Base-by-base conservation (phyloP, 1,139 yeast genomes). In the Suhomyces bolitotheri region DNA sequence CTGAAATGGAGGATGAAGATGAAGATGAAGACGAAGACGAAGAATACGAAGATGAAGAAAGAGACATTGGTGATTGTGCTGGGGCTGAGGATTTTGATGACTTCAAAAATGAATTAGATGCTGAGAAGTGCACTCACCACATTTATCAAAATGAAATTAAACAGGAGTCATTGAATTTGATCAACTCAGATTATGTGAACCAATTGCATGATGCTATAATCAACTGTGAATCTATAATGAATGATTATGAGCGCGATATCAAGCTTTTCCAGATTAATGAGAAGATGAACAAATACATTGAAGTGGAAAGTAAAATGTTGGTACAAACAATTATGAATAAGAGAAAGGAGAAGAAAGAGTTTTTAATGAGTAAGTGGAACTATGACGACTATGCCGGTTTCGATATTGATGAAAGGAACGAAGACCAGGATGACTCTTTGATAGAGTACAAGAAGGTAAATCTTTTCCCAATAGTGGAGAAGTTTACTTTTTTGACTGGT, bases 391-490 rank as follows among this genome's bases (percentile, higher is more conserved):
- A 86, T 60, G 55, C 59, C 7, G 75, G 76, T 44, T 76, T 76
- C 49, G 72, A 71, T 38, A 69, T 76, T 36, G 76, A 76, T 44
- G 82, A 74, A 28, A 62, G 66, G 35, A 67, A 60, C 40, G 58
- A 58, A 31, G 76, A 73, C 45, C 63, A 64, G 33, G 82, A 77
- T 47, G 69, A 69, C 35, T 66, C 77, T 5, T 58, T 74, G 35
- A 58, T 65, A 31, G 80, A 78, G 28, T 72, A 77, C 48, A 77
- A 74, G 39, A 62, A 69, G 35, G 66, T 85, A 22, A 89, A 92
- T 55, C 66, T 90, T 19, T 92, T 92, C 64, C 95, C 96, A 10
- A 64, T 92, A 44, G 97, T 90, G 28, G 98, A 92, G 59, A 82
- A 84, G 55, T 90, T 87, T 58, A 92, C 97, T 0, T 81, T 85